Base-by-base conservation (phyloP, 768 basidiomycete species). In the Trametes maxima region DNA sequence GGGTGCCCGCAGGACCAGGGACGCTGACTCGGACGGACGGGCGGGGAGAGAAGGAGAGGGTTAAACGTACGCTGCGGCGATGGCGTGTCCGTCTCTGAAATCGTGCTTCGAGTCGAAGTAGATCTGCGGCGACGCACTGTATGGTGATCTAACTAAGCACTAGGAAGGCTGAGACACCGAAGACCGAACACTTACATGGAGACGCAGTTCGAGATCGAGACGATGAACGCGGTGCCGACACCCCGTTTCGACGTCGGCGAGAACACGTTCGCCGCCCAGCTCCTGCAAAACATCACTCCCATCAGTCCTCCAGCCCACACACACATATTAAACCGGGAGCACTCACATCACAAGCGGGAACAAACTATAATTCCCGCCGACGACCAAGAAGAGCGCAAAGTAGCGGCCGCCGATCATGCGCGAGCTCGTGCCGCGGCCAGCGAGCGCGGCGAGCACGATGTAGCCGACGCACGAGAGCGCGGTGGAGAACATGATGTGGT, bases 241-340 rank as follows among this genome's bases (percentile, higher is more conserved):
- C 84, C 84, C 25, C 84, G 77, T 66, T 85, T 85, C 1, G 82
- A 82, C 8, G 83, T 85, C 12, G 84, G 84, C 6, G 84, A 81
- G 68, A 85, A 83, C 0, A 78, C 74, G 66, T 84, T 84, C 5
- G 83, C 81, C 16, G 83, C 83, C 84, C 84, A 85, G 67, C 81
- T 82, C 82, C 83, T 84, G 60, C 37, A 53, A 53, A 3, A 4
- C 19, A 25, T 12, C 52, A 12, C 33, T 7, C 42, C 10, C 35
- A 62, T 39, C 28, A 33, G 28, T 8, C 28, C 28, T 3, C 28
- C 2, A n/a, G 24, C 25, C 42, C 33, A 16, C 39, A 13, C 50
- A 5, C 22, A 28, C 25, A 7, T 10, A 42, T 12, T 5, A 25
- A 0, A 21, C 16, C 42, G 49, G 17, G 22, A 2, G 25, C n/a